Evolutionary conservation across 2,329 filamentous ascomycete species (phyloP).

Genomic region (Ascochyta clinopodiicola): DNA sequence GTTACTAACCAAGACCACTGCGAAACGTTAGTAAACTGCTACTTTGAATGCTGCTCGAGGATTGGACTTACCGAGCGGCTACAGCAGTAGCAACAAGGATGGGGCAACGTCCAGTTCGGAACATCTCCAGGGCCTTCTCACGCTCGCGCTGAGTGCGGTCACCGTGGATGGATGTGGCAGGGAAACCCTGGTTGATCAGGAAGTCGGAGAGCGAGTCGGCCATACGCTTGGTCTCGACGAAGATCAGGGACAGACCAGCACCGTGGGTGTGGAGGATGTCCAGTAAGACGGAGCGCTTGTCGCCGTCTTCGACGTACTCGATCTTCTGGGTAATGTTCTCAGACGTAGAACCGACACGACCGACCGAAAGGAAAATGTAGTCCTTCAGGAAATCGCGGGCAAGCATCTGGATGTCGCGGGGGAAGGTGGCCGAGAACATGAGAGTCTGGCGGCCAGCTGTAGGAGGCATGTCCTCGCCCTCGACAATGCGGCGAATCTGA

Average conservation of each 20-base stretch:
- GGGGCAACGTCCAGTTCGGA: constrained; percentile 93
- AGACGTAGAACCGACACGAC: constrained; percentile 98
- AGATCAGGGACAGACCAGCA: constrained; percentile 89
- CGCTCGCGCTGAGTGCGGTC: constrained; percentile 98
- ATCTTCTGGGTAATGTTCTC: constrained; percentile 99
- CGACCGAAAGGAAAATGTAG: constrained; percentile 98
- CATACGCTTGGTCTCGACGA: constrained; percentile 99
- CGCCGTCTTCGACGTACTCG: constrained; percentile 93
- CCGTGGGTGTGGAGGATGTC: constrained; percentile 97
- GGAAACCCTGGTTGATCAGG: constrained; percentile 98
- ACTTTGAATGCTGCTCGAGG: too few species aligned
- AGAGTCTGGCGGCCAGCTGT: constrained; percentile 90
- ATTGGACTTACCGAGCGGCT: constrained; percentile 66
- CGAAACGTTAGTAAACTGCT: too few species aligned
- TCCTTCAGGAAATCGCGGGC: constrained; percentile 98
- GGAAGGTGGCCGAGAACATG: constrained; percentile 99
- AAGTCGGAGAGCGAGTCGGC: constrained; percentile 97
- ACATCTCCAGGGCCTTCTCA: constrained; percentile 96
- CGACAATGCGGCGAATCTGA: constrained; percentile 97
- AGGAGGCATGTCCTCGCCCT: constrained; percentile 95
- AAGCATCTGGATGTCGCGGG: constrained; percentile 98
- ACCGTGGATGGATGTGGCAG: constrained; percentile 97
- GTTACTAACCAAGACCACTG: constrained; percentile 10
- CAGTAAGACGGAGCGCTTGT: constrained; percentile 97
- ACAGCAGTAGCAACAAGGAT: constrained; percentile 97